Evolutionary conservation across 2,329 filamentous ascomycete genomes (phyloP), one percentile per base, ranked within the genome.

Genomic region (Diaporthe sp.): DNA sequence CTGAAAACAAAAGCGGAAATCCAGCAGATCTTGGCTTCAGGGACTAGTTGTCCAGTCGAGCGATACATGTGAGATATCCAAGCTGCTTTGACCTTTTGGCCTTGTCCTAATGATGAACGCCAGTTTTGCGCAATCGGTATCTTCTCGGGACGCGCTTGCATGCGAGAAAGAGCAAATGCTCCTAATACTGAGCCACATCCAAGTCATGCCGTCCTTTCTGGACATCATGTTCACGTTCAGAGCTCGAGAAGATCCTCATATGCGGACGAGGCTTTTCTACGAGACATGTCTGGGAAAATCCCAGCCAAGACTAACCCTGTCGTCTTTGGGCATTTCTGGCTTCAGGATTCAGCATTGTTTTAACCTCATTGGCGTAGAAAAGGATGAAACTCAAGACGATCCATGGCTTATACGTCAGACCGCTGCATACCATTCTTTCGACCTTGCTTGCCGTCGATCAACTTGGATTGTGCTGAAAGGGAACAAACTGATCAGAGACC

Each of bases 181-280:
- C 3, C 49, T 72, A 12, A 55, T 80, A 39, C 71, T 80, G 6
- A 79, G 77, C 12, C 76, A 80, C 44, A 75, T 78, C 58, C 79
- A 80, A 76, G 78, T 79, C 63, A 80, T 80, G 78, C 78, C 79
- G 15, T 77, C 73, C 13, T 79, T 79, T 61, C 53, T 80, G 15
- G 79, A 80, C 47, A 73, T 80, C 12, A 15, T 78, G 12, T 72
- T 80, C 42, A 76, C 77, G 10, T 79, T 80, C 53, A 74, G 68
- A 7, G 49, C 42, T 5, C 74, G 78, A 1, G 70, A 63, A 20
- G 34, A 63, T 1, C 76, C 79, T 4, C 34, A 76, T 4, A 73
- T 65, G 1, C 70, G 75, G 9, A 75, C 78, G 7, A 61, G 70
- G 39, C 79, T 80, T 39, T 72, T 74, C 9, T 71, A 73, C 12